Conservation (phyloP, 306 rosid species). For the Begonia masoniana region DNA sequence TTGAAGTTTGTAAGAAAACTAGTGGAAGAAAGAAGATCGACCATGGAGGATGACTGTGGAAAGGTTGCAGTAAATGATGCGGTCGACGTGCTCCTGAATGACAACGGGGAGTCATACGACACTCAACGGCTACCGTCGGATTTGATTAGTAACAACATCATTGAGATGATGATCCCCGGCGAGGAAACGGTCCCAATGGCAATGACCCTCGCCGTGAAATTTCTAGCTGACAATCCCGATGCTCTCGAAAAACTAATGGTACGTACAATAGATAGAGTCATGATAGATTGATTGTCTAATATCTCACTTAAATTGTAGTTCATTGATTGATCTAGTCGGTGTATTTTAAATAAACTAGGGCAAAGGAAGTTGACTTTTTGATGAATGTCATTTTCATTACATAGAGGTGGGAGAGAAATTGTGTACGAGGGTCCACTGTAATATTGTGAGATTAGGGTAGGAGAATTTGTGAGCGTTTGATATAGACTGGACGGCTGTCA, state of each 20-base stretch:
- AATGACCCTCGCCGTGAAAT: slow-evolving; percentile 65
- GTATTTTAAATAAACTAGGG: too few species aligned
- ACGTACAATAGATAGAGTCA: slow-evolving; percentile 1
- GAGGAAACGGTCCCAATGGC: slow-evolving; percentile 86
- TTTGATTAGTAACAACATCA: slow-evolving; percentile 50
- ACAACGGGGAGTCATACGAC: slow-evolving; percentile 21
- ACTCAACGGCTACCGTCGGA: slow-evolving; percentile 28
- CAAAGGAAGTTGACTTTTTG: slow-evolving; percentile 4
- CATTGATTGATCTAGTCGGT: too few species aligned
- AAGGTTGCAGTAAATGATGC: slow-evolving; percentile 25
- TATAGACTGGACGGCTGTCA: slow-evolving; percentile 22
- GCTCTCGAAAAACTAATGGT: slow-evolving; percentile 48
- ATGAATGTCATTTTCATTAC: slow-evolving; percentile 3
- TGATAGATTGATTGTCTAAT: too few species aligned
- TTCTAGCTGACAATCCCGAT: slow-evolving; percentile 40
- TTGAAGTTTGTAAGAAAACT: slow-evolving; percentile 51
- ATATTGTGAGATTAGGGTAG: not conserved
- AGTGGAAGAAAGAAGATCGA: slow-evolving; percentile 30
- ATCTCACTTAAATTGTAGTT: too few species aligned
- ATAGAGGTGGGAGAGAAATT: slow-evolving; percentile 11
- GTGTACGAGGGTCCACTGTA: slow-evolving; percentile 13
- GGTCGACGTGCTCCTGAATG: slow-evolving; percentile 57
- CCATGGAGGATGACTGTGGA: slow-evolving; percentile 1
- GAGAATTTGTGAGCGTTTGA: slow-evolving; percentile 23
- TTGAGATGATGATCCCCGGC: slow-evolving; percentile 86